Percentiles rank a stretch among this genome's conserved stretches.
Evolutionary conservation across 805 yeast species (phyloP).

Genomic region (Lipomyces chichibuensis): DNA sequence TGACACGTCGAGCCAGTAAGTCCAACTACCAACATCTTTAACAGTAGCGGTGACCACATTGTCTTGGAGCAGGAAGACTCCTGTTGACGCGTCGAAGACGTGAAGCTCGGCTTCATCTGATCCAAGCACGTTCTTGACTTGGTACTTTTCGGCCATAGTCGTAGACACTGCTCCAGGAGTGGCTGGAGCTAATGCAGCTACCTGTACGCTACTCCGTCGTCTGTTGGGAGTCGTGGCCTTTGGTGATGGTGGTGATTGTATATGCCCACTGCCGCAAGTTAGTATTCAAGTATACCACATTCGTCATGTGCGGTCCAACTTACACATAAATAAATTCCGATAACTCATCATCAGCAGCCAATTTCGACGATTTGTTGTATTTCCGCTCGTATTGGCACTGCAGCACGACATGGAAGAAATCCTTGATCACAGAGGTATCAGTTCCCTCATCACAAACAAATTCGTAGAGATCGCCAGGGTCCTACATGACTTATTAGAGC

Average conservation of each 20-base stretch:
- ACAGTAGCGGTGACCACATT: constrained; percentile 46
- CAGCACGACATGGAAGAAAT: constrained; percentile 63
- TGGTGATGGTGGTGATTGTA: constrained; percentile 31
- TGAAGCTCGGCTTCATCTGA: constrained; percentile 51
- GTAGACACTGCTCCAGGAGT: constrained; percentile 27
- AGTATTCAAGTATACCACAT: background rate
- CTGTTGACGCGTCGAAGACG: constrained; percentile 58
- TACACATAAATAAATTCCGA: constrained; percentile 52
- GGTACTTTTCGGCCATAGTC: constrained; percentile 7
- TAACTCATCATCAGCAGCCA: constrained; percentile 54
- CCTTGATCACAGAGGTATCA: constrained; percentile 55
- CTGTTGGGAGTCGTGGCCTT: constrained; percentile 18
- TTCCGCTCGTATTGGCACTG: constrained; percentile 78
- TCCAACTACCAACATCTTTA: constrained; percentile 54
- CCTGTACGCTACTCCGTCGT: constrained; percentile 1
- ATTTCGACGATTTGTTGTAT: constrained; percentile 52
- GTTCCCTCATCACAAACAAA: constrained; percentile 67
- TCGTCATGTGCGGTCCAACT: constrained; percentile 1
- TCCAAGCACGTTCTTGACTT: constrained; percentile 24
- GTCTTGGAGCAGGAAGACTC: constrained; percentile 53
- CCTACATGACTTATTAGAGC: constrained; percentile 43
- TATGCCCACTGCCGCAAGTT: background rate
- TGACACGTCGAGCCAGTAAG: constrained; percentile 55
- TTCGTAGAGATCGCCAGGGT: constrained; percentile 79
- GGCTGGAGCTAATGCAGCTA: constrained; percentile 14